Base-by-base conservation (phyloP, 2,329 filamentous ascomycete genomes). In the Alternaria gaisen region DNA sequence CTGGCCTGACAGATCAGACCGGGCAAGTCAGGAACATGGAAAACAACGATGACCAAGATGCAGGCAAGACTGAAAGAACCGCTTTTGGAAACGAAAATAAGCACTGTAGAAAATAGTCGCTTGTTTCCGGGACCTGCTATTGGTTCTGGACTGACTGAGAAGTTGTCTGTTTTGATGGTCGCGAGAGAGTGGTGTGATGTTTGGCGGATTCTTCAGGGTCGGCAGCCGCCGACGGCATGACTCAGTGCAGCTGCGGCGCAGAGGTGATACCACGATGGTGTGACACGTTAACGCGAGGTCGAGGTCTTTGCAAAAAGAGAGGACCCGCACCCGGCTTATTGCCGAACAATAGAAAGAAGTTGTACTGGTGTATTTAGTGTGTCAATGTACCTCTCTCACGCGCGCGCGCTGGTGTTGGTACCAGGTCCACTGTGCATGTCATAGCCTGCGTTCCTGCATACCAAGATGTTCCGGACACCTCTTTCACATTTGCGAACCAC, bases 181-280 rank as follows among this genome's bases (percentile, higher is more conserved):
- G 65, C 16, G 58, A 65, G 69, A 72, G 26, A 53, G 67, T 74
- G 71, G 70, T 70, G 70, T 72, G 70, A 72, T 63, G 41, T 48
- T 61, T 54, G 6, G 20, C 40, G 40, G 40, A 16, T 16, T 46
- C 38, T n/a, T 43, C 26, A 34, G 54, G 50, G 51, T 58, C 69
- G 71, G 71, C 68, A 60, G 34, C 52, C 42, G 58, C 68, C 65
- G 68, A 65, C 53, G 63, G 68, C 67, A 61, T 59, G 52, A 64
- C 46, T 47, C 52, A 61, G 53, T n/a, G 8, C n/a, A 4, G 38
- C 14, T 41, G 18, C 16, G 22, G 30, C 38, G 12, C 11, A n/a
- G 16, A 5, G 47, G 38, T 57, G 53, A 60, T 20, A 16, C 34
- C 48, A 50, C 18, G 26, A 47, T 63, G 61, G 61, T 50, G 61